Conservation (phyloP, 129 eudicot genomes). For the Pseudognaphalium luteoalbum region DNA sequence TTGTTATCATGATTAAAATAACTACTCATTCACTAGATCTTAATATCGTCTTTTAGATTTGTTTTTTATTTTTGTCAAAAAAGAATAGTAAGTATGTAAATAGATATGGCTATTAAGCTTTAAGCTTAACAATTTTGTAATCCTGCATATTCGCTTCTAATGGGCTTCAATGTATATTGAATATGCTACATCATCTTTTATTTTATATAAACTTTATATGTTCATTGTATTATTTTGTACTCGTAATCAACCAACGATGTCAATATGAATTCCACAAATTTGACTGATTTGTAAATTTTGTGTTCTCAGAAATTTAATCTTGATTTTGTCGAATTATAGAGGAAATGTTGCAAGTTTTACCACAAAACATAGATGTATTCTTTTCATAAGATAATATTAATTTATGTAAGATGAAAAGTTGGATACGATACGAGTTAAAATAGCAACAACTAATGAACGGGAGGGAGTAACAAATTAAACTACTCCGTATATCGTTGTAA, state of each 20-base stretch:
- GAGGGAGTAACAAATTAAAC: too few species aligned
- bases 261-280: too few species aligned
- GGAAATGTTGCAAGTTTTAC: too few species aligned
- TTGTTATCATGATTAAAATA: conserved; percentile 76
- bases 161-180: conserved; percentile 22
- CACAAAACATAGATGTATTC: too few species aligned
- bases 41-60: neutral
- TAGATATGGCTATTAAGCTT: conserved; percentile 33
- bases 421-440: too few species aligned
- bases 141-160: conserved; percentile 16
- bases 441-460: too few species aligned
- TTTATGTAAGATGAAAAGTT: too few species aligned
- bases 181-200: neutral
- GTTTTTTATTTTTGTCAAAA: conserved; percentile 9
- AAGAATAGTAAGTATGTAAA: conserved; percentile 18
- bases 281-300: too few species aligned
- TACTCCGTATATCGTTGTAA: neutral
- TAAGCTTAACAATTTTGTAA: conserved; percentile 38
- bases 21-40: conserved; percentile 14
- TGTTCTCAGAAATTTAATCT: neutral
- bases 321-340: too few species aligned
- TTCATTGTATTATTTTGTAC: too few species aligned
- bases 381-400: too few species aligned
- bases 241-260: too few species aligned
- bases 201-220: neutral